Evolutionary conservation across 2,329 filamentous ascomycete genomes (phyloP).

Genomic region (Apiospora rasikravindrae): DNA sequence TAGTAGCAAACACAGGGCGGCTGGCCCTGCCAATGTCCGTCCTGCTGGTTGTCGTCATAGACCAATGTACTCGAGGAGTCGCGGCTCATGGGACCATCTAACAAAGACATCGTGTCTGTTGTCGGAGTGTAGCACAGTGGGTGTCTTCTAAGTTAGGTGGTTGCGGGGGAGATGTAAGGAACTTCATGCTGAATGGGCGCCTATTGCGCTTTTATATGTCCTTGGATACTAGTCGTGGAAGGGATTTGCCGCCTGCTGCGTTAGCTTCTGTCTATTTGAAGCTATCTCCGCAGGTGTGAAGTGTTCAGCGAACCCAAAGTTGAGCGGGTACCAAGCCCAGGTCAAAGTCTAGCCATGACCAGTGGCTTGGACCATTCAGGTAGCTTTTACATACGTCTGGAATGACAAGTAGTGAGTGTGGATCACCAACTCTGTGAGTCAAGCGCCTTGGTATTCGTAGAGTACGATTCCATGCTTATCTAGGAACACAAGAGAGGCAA

Average conservation of each 20-base stretch:
- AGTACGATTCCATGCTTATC: no score
- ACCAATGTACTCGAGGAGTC: background rate
- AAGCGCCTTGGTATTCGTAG: no score
- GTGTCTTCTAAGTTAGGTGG: no score
- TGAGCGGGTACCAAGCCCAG: no score
- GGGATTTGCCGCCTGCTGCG: background rate
- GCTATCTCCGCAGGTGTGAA: background rate
- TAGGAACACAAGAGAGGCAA: no score
- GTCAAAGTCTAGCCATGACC: no score
- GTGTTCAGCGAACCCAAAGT: background rate
- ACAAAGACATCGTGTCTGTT: background rate
- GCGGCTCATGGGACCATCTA: background rate
- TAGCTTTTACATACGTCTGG: no score
- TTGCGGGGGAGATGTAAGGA: background rate
- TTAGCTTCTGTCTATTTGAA: background rate
- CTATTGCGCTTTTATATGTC: no score
- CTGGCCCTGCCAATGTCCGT: background rate
- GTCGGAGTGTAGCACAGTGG: no score
- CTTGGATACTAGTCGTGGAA: background rate
- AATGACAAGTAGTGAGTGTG: no score
- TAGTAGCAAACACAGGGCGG: background rate
- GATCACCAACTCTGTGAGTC: no score
- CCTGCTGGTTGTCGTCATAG: background rate
- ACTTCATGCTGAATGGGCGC: background rate
- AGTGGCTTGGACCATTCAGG: no score